These are phyloP conservation scores for Camelina neglecta DNA, from an alignment of 345 rosid species.

Conservation along the genomic window DNA sequence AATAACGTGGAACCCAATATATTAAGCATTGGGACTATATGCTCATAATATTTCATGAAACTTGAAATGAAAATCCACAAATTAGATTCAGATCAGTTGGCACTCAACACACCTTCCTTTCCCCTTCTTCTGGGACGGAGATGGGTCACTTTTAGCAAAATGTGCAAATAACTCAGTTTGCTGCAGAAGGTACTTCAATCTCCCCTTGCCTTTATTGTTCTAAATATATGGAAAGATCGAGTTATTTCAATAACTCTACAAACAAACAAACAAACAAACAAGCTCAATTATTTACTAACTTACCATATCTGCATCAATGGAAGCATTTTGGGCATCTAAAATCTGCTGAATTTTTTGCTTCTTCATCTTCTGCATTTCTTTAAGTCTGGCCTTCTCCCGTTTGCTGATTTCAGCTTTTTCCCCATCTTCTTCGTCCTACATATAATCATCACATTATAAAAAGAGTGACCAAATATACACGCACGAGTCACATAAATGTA, in stretches of 20 bases:
- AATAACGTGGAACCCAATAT: constrained; percentile 3
- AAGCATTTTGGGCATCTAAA: constrained; percentile 83
- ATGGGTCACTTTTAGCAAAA: constrained; percentile 81
- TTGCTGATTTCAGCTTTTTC: constrained; percentile 59
- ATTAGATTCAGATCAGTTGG: not conserved
- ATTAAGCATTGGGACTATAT: not conserved
- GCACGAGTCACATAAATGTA: not conserved
- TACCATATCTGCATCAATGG: constrained; percentile 90
- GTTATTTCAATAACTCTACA: not conserved
- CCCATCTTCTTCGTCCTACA: constrained; percentile 55
- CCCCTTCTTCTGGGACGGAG: constrained; percentile 70
- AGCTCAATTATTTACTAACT: not conserved
- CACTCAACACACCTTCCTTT: constrained; percentile 72
- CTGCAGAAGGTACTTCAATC: constrained; percentile 86
- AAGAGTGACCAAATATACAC: constrained; percentile 1
- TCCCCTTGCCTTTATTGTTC: constrained; percentile 84
- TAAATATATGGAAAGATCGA: constrained; percentile 30
- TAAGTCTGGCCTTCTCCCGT: constrained; percentile 84
- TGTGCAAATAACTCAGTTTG: constrained; percentile 95
- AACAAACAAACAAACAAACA: not conserved
- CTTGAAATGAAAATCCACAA: not conserved
- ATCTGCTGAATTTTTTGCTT: constrained; percentile 90
- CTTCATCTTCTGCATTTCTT: constrained; percentile 77
- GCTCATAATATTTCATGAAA: constrained; percentile 3
- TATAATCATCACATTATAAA: not conserved